A percentile compares a stretch with the other conserved stretches of the same genome.
phyloP scores from a whole-genome alignment of 306 rosid species.

The Comarum palustre region DNA sequence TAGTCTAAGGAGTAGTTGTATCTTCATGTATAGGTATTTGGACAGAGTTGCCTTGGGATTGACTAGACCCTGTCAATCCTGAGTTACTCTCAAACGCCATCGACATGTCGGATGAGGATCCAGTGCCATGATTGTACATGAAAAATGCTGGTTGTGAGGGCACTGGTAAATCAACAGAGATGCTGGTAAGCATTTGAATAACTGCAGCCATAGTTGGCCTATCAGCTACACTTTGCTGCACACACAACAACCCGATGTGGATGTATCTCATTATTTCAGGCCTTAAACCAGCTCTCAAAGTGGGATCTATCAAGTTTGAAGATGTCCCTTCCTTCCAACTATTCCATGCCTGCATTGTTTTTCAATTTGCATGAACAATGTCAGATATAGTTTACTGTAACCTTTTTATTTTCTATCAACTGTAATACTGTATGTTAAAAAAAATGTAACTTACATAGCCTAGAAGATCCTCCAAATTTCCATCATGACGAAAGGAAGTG shows the following conservation, averaged over 20 bases:
- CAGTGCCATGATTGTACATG: not conserved
- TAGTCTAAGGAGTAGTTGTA: no score
- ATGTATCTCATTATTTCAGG: not conserved
- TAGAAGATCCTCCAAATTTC: not conserved
- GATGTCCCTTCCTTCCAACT: not conserved
- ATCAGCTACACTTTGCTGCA: not conserved
- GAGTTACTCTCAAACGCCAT: not conserved
- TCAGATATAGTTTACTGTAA: not conserved
- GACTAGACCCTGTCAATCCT: not conserved
- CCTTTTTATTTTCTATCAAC: not conserved
- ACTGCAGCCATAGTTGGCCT: not conserved
- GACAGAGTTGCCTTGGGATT: not conserved
- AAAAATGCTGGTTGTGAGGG: not conserved
- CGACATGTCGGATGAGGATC: not conserved
- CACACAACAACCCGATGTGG: not conserved
- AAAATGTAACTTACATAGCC: not conserved
- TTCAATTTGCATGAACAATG: not conserved
- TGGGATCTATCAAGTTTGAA: not conserved
- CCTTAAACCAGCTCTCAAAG: not conserved
- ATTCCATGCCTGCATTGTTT: not conserved
- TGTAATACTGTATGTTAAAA: not conserved
- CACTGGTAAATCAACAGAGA: not conserved
- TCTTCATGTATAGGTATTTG: not conserved
- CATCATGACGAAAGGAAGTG: not conserved
- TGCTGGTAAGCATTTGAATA: not conserved